Conservation (phyloP, 2,329 filamentous ascomycete species). For the Pestalotiopsis sp. region DNA sequence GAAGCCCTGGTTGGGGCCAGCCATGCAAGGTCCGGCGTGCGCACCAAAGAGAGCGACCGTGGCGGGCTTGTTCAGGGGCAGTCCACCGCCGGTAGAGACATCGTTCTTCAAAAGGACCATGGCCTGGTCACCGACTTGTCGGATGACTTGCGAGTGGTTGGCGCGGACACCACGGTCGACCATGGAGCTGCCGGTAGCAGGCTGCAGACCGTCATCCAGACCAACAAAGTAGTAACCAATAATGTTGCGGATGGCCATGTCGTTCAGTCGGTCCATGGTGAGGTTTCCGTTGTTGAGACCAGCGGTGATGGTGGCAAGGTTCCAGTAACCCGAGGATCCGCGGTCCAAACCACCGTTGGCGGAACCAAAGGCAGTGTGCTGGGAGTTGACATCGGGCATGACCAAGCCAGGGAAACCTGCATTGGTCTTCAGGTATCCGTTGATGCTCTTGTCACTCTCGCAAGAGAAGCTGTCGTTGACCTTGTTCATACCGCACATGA, state of each 20-base stretch:
- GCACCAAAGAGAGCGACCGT: slow-evolving; percentile 50
- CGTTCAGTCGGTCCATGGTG: slow-evolving; percentile 19
- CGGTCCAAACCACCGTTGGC: slow-evolving; percentile 11
- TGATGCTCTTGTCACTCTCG: slow-evolving; percentile 27
- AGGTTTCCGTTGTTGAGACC: slow-evolving; percentile 18
- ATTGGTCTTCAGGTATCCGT: slow-evolving; percentile 27
- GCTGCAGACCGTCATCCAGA: slow-evolving; percentile 16
- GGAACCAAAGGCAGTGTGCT: background rate
- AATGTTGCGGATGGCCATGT: slow-evolving; percentile 20
- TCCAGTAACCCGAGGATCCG: background rate
- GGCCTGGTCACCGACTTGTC: slow-evolving; percentile 40
- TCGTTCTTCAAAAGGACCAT: slow-evolving; percentile 69
- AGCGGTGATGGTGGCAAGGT: slow-evolving; percentile 1
- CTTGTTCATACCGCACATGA: slow-evolving; percentile 30
- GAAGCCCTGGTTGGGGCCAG: slow-evolving; percentile 36
- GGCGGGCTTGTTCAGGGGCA: slow-evolving; percentile 55
- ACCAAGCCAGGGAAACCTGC: slow-evolving; percentile 28
- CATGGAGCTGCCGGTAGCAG: slow-evolving; percentile 6
- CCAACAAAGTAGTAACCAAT: slow-evolving; percentile 20
- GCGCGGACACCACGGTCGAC: slow-evolving; percentile 14
- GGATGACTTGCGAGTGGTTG: slow-evolving; percentile 18
- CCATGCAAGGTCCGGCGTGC: slow-evolving; percentile 64
- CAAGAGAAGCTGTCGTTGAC: slow-evolving; percentile 27
- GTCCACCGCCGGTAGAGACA: slow-evolving; percentile 40
- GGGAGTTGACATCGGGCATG: background rate